phyloP scores from a whole-genome alignment of 2,329 filamentous ascomycete species.

The Aspergillus flavus region DNA sequence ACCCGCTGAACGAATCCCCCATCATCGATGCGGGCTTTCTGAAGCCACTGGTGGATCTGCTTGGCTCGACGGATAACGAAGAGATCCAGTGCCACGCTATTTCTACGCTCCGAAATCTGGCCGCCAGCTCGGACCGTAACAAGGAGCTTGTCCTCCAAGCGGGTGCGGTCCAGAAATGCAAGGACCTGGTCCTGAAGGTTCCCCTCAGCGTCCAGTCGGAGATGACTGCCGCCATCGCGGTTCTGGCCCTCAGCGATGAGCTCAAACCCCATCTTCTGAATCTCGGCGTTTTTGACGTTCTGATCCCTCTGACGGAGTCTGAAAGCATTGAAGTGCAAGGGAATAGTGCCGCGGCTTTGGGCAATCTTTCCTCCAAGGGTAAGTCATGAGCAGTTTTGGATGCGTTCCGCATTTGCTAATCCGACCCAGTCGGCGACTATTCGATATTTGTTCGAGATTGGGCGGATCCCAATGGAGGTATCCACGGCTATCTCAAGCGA shows the following conservation, averaged over 20 bases:
- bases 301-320: slow-evolving; percentile 93
- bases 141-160: slow-evolving; percentile 97
- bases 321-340: slow-evolving; percentile 97
- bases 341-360: slow-evolving; percentile 93
- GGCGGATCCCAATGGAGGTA: slow-evolving; percentile 88
- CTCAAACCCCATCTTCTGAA: slow-evolving; percentile 89
- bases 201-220: slow-evolving; percentile 95
- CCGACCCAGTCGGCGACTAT: slow-evolving; percentile 81
- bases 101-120: slow-evolving; percentile 91
- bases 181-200: slow-evolving; percentile 90
- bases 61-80: slow-evolving; percentile 95
- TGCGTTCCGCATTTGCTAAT: slow-evolving; percentile 22
- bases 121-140: slow-evolving; percentile 95
- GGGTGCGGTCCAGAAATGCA: slow-evolving; percentile 97
- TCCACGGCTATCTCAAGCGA: slow-evolving; percentile 89
- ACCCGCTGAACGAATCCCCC: slow-evolving; percentile 94
- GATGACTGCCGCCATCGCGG: slow-evolving; percentile 99
- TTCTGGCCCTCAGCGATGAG: slow-evolving; percentile 92
- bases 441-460: slow-evolving; percentile 94
- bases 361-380: slow-evolving; percentile 97
- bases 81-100: slow-evolving; percentile 99
- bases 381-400: slow-evolving; percentile 30
- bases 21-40: slow-evolving; percentile 98
- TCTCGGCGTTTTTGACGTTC: slow-evolving; percentile 90
- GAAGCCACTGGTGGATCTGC: slow-evolving; percentile 86